Conservation (phyloP, 768 basidiomycete genomes). For the Termitomyces eurrhizus region DNA sequence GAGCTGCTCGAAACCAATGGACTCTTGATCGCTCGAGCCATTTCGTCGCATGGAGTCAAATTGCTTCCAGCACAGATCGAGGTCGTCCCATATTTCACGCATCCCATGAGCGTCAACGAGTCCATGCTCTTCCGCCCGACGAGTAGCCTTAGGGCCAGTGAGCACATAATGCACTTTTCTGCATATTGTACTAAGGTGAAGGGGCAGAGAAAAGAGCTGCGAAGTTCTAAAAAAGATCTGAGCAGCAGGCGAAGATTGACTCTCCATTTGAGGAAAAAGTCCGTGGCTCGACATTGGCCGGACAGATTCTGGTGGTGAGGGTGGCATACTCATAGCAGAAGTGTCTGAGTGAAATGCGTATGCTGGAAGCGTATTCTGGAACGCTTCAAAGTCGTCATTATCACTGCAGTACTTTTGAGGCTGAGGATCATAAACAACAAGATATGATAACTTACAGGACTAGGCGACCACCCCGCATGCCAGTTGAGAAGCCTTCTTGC, state of each 20-base stretch:
- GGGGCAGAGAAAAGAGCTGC: slow-evolving; percentile 63
- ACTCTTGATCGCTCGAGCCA: slow-evolving; percentile 27
- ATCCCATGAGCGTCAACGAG: slow-evolving; percentile 62
- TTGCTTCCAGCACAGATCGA: slow-evolving; percentile 82
- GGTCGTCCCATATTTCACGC: slow-evolving; percentile 78
- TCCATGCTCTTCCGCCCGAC: slow-evolving; percentile 45
- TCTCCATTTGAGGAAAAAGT: slow-evolving; percentile 5
- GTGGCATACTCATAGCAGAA: slow-evolving; percentile 9
- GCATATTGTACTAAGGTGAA: slow-evolving; percentile 74
- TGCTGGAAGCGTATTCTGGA: slow-evolving; percentile 60
- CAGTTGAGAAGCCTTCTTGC: slow-evolving; percentile 80
- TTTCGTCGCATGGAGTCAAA: slow-evolving; percentile 60
- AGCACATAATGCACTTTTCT: slow-evolving; percentile 73
- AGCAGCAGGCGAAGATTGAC: slow-evolving; percentile 19
- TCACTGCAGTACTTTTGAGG: slow-evolving; percentile 35
- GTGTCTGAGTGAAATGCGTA: slow-evolving; percentile 26
- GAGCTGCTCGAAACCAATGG: slow-evolving; percentile 51
- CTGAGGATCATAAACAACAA: not conserved
- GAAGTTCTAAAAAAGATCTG: slow-evolving; percentile 51
- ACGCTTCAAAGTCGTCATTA: slow-evolving; percentile 71
- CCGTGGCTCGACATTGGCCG: slow-evolving; percentile 16
- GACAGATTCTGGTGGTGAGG: slow-evolving; percentile 14
- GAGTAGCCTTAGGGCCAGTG: slow-evolving; percentile 75
- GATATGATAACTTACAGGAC: slow-evolving; percentile 52
- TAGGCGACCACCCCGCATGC: slow-evolving; percentile 80